Percentiles rank a stretch among this genome's conserved stretches.
phyloP scores from a whole-genome alignment of 805 yeast species.

The Teunomyces stri region DNA sequence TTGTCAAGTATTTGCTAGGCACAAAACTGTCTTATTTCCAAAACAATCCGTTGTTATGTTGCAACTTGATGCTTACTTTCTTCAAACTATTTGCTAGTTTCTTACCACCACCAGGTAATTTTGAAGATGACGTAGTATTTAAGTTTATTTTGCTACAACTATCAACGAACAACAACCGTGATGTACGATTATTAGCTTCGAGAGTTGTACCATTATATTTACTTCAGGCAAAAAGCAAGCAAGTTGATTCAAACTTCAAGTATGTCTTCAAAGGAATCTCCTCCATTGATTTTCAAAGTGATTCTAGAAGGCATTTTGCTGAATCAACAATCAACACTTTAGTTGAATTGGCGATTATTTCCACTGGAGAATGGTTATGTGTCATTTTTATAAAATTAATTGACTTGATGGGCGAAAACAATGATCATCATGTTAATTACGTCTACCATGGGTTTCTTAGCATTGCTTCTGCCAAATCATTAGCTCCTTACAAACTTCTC shows the following conservation, averaged over 20 bases:
- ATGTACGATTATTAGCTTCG: slow-evolving; percentile 52
- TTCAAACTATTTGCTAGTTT: slow-evolving; percentile 52
- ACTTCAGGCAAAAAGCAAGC: slow-evolving; percentile 32
- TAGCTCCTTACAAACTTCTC: slow-evolving; percentile 75
- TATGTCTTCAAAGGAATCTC: slow-evolving; percentile 43
- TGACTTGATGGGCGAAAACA: slow-evolving; percentile 61
- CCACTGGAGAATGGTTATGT: slow-evolving; percentile 67
- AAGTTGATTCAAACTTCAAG: slow-evolving; percentile 44
- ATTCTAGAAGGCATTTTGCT: slow-evolving; percentile 39
- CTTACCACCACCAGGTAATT: slow-evolving; percentile 41
- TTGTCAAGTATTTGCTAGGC: slow-evolving; percentile 17
- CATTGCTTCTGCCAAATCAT: slow-evolving; percentile 53
- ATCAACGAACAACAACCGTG: slow-evolving; percentile 44
- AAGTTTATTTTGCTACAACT: slow-evolving; percentile 41
- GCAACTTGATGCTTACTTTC: slow-evolving; percentile 47
- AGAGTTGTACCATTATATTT: slow-evolving; percentile 54
- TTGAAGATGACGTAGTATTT: slow-evolving; percentile 31
- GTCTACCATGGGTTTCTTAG: slow-evolving; percentile 63
- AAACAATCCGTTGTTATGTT: slow-evolving; percentile 24
- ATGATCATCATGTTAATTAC: slow-evolving; percentile 64
- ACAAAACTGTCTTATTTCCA: slow-evolving; percentile 8
- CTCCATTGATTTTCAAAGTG: slow-evolving; percentile 33
- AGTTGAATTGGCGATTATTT: slow-evolving; percentile 60
- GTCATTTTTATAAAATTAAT: slow-evolving; percentile 63
- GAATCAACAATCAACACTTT: slow-evolving; percentile 61